Percentiles rank a stretch among this genome's conserved stretches.
Evolutionary conservation across 1,284 basidiomycete genomes (phyloP).

Genomic region (Inonotus hispidus): DNA sequence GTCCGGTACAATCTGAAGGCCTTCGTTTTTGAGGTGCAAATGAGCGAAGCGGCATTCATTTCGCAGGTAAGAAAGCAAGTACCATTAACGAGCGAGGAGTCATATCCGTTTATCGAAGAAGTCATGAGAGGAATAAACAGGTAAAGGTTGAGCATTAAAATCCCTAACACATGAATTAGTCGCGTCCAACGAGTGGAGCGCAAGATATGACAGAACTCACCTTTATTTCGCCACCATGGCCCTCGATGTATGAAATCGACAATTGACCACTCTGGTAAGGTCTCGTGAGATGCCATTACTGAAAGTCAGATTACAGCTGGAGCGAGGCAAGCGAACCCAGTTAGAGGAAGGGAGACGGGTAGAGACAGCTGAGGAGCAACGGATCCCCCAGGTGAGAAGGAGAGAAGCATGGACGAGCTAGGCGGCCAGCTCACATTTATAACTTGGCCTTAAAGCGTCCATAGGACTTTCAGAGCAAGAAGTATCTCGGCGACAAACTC

Average conservation of each 20-base stretch:
- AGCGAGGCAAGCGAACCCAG: not conserved
- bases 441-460: not conserved
- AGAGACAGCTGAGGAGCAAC: not conserved
- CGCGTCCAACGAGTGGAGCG: not conserved
- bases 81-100: constrained; percentile 63
- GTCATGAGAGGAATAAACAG: constrained; percentile 56
- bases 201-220: constrained; percentile 27
- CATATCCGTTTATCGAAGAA: constrained; percentile 54
- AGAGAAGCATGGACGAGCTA: not conserved
- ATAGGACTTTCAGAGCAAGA: not conserved
- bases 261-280: constrained; percentile 14
- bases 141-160: constrained; percentile 53
- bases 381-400: not conserved
- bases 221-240: constrained; percentile 32
- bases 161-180: constrained; percentile 35
- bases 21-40: constrained; percentile 26
- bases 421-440: not conserved
- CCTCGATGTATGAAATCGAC: constrained; percentile 23
- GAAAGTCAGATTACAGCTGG: not conserved
- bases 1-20: constrained; percentile 57
- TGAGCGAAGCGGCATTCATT: not conserved
- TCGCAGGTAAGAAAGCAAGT: not conserved
- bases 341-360: not conserved
- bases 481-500: not conserved
- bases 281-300: not conserved